phyloP scores from a whole-genome alignment of 208 protist genomes.

The Trypanosoma rangeli region DNA sequence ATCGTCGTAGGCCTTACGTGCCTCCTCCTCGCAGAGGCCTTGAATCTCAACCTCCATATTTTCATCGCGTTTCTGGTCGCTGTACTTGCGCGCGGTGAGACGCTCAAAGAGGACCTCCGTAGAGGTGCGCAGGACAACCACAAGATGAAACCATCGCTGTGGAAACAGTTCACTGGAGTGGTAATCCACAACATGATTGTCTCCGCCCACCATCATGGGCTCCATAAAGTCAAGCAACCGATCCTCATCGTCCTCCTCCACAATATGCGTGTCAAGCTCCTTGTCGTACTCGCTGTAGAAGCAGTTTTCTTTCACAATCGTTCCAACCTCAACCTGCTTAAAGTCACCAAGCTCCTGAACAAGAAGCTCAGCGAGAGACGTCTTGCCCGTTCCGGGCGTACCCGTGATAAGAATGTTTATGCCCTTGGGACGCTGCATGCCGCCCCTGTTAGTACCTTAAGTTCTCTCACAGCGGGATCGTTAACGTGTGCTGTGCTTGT shows the following conservation, averaged over 20 bases:
- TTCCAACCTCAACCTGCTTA: slow-evolving; percentile 88
- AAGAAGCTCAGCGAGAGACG: slow-evolving; percentile 84
- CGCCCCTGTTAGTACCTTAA: too few species aligned
- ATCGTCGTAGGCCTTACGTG: slow-evolving; percentile 87
- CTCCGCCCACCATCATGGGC: slow-evolving; percentile 83
- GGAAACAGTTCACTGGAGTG: slow-evolving; percentile 97
- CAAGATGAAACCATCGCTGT: slow-evolving; percentile 97
- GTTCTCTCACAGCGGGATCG: too few species aligned
- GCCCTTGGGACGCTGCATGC: slow-evolving; percentile 71
- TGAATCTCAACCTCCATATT: slow-evolving; percentile 98
- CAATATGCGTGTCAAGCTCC: slow-evolving; percentile 91
- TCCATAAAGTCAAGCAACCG: slow-evolving; percentile 95
- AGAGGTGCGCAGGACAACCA: slow-evolving; percentile 94
- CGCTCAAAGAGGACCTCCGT: slow-evolving; percentile 93
- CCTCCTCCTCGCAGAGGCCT: slow-evolving; percentile 96
- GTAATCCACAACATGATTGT: slow-evolving; percentile 95
- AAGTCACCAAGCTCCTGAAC: slow-evolving; percentile 68
- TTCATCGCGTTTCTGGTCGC: slow-evolving; percentile 92
- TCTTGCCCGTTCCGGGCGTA: slow-evolving; percentile 97
- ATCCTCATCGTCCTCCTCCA: slow-evolving; percentile 95
- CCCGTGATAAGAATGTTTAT: slow-evolving; percentile 94
- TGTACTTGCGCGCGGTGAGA: slow-evolving; percentile 91
- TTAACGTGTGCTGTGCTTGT: neutral
- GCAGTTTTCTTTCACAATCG: slow-evolving; percentile 90
- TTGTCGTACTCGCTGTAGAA: slow-evolving; percentile 93